Conservation (phyloP, 2,329 filamentous ascomycete species). For the Talaromyces pinophilus region DNA sequence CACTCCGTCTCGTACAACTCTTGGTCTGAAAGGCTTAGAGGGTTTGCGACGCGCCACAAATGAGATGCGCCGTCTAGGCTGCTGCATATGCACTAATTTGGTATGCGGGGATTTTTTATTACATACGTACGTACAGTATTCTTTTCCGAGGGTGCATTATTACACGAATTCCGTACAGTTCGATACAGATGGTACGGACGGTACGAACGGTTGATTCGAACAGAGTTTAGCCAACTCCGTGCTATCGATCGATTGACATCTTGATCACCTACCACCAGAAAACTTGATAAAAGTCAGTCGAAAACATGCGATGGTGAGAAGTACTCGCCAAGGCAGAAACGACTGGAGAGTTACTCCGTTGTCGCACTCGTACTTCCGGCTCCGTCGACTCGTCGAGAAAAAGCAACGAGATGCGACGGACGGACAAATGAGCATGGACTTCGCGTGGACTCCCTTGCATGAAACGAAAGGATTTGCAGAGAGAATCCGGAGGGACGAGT, state of each 20-base stretch:
- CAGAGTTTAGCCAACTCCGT: background rate
- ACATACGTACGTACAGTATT: background rate
- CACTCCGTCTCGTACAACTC: background rate
- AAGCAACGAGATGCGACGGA: slow-evolving; percentile 5
- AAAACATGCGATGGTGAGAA: background rate
- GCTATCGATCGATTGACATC: background rate
- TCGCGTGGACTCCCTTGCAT: slow-evolving; percentile 22
- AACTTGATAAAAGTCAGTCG: background rate
- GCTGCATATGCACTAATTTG: slow-evolving; percentile 19
- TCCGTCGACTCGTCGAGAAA: slow-evolving; percentile 1
- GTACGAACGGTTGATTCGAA: background rate
- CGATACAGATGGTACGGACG: background rate
- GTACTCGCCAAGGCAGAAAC: background rate
- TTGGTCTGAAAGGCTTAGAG: background rate
- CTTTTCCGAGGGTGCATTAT: background rate
- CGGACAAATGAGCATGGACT: slow-evolving; percentile 19
- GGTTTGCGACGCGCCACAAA: slow-evolving; percentile 11
- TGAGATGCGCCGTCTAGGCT: slow-evolving; percentile 2
- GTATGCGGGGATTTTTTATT: slow-evolving; percentile 14
- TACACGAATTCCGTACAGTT: background rate
- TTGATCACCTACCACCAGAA: background rate
- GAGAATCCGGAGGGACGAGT: slow-evolving; percentile 14
- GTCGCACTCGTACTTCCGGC: background rate
- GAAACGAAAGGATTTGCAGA: slow-evolving; percentile 17
- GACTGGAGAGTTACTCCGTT: slow-evolving; percentile 3